Conservation (phyloP, 2,329 filamentous ascomycete genomes). For the Pseudocercospora musae region DNA sequence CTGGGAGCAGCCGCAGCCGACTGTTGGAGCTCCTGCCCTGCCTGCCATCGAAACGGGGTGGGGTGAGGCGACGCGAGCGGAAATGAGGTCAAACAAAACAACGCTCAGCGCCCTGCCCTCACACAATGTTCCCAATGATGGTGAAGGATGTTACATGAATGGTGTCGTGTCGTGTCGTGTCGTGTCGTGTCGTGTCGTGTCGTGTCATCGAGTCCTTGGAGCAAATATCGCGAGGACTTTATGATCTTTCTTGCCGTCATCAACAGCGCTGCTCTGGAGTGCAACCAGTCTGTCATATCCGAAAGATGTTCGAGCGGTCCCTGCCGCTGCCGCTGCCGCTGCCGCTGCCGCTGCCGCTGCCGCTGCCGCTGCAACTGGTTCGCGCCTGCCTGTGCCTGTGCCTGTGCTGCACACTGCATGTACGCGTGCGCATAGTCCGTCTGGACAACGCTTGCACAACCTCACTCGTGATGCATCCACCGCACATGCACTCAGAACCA, state of each 20-base stretch:
- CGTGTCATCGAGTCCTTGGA: slow-evolving; percentile 1
- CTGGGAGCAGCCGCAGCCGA: too few species aligned
- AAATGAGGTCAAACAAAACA: slow-evolving; percentile 9
- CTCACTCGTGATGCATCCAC: background rate
- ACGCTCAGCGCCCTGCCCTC: background rate
- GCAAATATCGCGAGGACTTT: background rate
- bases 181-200: too few species aligned
- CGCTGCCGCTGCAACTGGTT: too few species aligned
- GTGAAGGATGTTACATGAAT: background rate
- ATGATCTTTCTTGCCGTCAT: too few species aligned
- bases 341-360: too few species aligned
- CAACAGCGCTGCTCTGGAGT: background rate
- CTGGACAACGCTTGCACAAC: slow-evolving; percentile 2
- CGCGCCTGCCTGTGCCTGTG: background rate
- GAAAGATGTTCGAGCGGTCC: background rate
- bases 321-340: background rate
- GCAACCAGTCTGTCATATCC: background rate
- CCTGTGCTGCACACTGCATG: background rate
- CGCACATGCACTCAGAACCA: too few species aligned
- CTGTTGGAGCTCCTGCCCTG: background rate
- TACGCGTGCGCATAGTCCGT: background rate
- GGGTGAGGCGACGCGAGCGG: slow-evolving; percentile 8
- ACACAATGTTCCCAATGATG: too few species aligned
- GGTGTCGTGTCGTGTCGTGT: too few species aligned
- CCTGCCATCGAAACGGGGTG: too few species aligned